Evolutionary conservation across 2,329 filamentous ascomycete genomes (phyloP).

Genomic region (Curvularia eragrostidis): DNA sequence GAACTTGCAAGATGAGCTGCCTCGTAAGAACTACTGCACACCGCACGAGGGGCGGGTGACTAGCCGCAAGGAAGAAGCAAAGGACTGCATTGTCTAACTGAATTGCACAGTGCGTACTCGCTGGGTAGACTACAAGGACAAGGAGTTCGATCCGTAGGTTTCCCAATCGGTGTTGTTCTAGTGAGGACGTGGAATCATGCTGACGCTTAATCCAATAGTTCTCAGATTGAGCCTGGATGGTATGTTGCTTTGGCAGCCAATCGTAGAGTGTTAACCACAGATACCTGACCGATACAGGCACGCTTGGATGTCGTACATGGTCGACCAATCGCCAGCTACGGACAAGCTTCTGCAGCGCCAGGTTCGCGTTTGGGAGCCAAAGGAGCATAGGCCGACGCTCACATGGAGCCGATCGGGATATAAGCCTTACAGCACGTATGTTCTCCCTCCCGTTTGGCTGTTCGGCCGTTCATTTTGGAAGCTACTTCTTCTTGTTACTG

Average conservation of each 20-base stretch:
- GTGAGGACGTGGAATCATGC: neutral
- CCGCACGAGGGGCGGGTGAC: neutral
- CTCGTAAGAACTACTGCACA: conserved; percentile 65
- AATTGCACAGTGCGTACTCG: conserved; percentile 80
- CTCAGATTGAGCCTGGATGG: conserved; percentile 92
- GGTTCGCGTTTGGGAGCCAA: conserved; percentile 76
- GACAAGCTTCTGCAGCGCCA: conserved; percentile 75
- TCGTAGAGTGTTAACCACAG: neutral
- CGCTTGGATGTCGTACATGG: conserved; percentile 93
- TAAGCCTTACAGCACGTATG: conserved; percentile 95
- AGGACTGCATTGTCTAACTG: neutral
- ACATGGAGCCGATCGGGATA: conserved; percentile 81
- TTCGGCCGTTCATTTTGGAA: neutral
- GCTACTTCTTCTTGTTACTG: conserved; percentile 13
- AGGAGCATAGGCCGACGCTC: conserved; percentile 74
- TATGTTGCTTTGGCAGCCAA: conserved; percentile 38
- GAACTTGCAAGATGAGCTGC: conserved; percentile 88
- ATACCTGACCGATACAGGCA: conserved; percentile 64
- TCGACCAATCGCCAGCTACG: conserved; percentile 82
- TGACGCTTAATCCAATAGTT: conserved; percentile 58
- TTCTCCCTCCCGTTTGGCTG: conserved; percentile 33
- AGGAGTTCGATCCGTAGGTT: conserved; percentile 78
- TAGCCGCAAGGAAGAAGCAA: neutral
- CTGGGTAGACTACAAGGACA: conserved; percentile 96
- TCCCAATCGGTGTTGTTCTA: neutral